Evolutionary conservation across 1,139 yeast species (phyloP), one percentile per base, ranked within the genome.

Genomic region (Sugiyamaella paludigena): DNA sequence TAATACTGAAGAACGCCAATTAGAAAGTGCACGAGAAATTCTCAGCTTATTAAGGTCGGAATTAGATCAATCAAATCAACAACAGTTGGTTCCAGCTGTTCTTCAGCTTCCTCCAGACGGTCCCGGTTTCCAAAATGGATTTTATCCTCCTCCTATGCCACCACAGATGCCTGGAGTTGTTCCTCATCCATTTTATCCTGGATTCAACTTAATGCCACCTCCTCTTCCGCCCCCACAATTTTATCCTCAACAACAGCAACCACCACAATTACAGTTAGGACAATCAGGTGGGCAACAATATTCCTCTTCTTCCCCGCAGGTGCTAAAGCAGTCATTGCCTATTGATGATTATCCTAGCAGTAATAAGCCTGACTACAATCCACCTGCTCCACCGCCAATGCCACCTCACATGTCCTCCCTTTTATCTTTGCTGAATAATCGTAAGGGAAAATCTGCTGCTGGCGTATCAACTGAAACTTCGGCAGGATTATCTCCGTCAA

Each of bases 11-110:
- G 55, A 53, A 24, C 51, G 50, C 19, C 59, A 60, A 43, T 46
- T 65, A 51, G 66, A 62, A 37, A 58, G 58, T 33, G 70, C 71
- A 2, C 48, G 55, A 47, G 67, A 66, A 50, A 62, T 67, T 30
- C 54, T 67, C 28, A 61, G 63, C 10, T 51, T 67, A 33, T 60
- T 66, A 34, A 51, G 60, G 39, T 58, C 52, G 36, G 58, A 62
- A 36, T 51, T 59, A 51, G 57, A 53, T 38, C 56, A 53, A n/a
- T 59, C 51, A 35, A 47, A 34, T 26, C 48, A n/a, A 51, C 50
- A 36, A 34, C 52, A 39, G 37, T 48, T 31, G 51, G 36, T 51
- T 16, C 54, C 50, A 47, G 61, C 56, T 27, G 52, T 56, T 61
- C 50, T 57, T 36, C 63, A 62, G 40, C 55, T 59, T 46, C 43